phyloP scores from a whole-genome alignment of 305 asterid species.

The Rubia tinctorum region DNA sequence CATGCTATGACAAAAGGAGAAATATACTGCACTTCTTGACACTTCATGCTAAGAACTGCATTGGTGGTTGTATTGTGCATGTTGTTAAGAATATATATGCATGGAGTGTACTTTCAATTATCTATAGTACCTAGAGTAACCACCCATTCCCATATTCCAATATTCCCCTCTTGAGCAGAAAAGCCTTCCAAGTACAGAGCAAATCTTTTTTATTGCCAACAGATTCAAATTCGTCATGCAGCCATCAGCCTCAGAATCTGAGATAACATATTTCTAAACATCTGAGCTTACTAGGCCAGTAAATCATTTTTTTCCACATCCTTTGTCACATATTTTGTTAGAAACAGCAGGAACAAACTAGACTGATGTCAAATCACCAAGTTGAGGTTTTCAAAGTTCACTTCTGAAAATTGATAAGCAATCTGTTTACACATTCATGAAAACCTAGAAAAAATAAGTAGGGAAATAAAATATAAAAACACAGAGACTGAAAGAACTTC shows the following conservation, averaged over 20 bases:
- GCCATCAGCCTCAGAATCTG: neutral
- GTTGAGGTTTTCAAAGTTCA: neutral
- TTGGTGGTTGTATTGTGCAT: neutral
- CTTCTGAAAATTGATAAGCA: neutral
- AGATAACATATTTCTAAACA: neutral
- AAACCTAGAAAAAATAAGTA: neutral
- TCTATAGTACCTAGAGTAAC: neutral
- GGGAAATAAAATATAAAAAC: neutral
- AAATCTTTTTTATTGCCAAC: neutral
- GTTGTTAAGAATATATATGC: neutral
- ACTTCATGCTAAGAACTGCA: neutral
- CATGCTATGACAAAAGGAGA: neutral
- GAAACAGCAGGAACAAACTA: neutral
- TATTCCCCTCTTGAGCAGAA: neutral
- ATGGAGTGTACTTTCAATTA: neutral
- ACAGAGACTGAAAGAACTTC: neutral
- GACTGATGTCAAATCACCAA: neutral
- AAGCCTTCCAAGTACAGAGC: neutral
- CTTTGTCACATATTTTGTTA: neutral
- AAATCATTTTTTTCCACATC: neutral
- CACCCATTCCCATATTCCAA: neutral
- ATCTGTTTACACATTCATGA: neutral
- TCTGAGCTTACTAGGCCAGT: neutral
- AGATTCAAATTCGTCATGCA: neutral
- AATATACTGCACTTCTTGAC: neutral